Evolutionary conservation across 2,329 filamentous ascomycete genomes (phyloP).

Genomic region (Chaetomiaceae sp.): DNA sequence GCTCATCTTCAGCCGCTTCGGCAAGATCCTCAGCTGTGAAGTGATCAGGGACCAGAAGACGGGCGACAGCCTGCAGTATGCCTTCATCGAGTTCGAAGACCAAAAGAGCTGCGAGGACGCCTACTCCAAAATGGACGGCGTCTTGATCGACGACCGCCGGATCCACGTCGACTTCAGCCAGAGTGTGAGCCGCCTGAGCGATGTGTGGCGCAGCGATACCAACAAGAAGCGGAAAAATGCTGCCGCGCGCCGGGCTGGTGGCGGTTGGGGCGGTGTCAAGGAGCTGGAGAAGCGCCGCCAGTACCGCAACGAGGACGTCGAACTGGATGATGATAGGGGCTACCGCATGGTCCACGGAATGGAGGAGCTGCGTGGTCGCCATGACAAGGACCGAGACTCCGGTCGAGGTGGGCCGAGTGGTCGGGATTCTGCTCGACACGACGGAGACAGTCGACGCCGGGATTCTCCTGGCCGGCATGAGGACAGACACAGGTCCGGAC

Average conservation of each 20-base stretch:
- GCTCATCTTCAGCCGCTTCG: conserved; percentile 94
- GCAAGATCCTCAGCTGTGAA: conserved; percentile 91
- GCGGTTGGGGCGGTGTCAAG: conserved; percentile 87
- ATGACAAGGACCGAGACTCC: conserved; percentile 38
- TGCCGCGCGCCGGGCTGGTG: conserved; percentile 49
- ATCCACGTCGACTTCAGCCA: conserved; percentile 99
- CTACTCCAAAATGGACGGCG: conserved; percentile 98
- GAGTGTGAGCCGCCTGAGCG: conserved; percentile 81
- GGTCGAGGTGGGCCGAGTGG: conserved; percentile 21
- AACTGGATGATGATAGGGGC: conserved; percentile 38
- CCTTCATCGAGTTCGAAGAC: conserved; percentile 94
- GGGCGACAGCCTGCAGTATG: conserved; percentile 92
- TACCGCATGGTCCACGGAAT: conserved; percentile 83
- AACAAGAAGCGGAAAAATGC: conserved; percentile 67
- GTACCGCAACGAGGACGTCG: conserved; percentile 66
- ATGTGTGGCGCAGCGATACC: conserved; percentile 81
- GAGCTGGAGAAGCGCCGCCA: conserved; percentile 87
- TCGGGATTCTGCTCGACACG: not conserved
- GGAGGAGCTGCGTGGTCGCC: conserved; percentile 56
- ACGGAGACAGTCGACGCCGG: conserved; percentile 3
- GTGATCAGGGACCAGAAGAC: conserved; percentile 92
- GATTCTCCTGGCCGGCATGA: conserved; percentile 10
- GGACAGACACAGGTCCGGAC: conserved; percentile 8
- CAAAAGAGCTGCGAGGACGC: conserved; percentile 90
- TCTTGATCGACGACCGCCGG: conserved; percentile 92